These are phyloP conservation scores for Monosporozyma unispora DNA, from an alignment of 805 yeast genomes.

Conservation along the genomic window DNA sequence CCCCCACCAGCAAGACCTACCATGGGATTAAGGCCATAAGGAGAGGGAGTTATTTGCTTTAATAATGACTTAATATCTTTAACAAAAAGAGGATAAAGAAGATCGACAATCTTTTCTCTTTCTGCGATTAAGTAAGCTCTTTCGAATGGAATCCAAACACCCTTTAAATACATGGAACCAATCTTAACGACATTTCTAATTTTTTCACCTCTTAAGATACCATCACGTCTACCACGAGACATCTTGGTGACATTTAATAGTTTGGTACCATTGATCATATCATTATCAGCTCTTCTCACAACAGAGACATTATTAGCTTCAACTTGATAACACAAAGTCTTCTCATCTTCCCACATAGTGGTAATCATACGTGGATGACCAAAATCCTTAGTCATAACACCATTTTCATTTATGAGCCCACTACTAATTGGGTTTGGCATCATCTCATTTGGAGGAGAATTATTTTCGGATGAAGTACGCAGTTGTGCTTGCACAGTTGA, in stretches of 20 bases:
- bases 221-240: conserved; percentile 83
- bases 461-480: background rate
- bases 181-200: conserved; percentile 73
- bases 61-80: conserved; percentile 53
- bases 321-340: conserved; percentile 75
- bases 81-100: conserved; percentile 61
- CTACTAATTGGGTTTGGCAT: background rate
- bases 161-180: conserved; percentile 81
- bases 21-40: background rate
- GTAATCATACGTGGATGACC: conserved; percentile 46
- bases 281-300: conserved; percentile 75
- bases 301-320: conserved; percentile 76
- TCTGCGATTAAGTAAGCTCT: conserved; percentile 79
- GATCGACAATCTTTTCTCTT: conserved; percentile 63
- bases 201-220: conserved; percentile 69
- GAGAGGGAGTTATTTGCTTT: conserved; percentile 9
- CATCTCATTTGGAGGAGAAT: background rate
- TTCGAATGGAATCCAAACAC: conserved; percentile 86
- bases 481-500: background rate
- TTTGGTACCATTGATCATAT: conserved; percentile 82
- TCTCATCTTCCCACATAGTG: conserved; percentile 88
- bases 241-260: conserved; percentile 74
- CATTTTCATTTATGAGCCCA: background rate
- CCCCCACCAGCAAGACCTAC: background rate
- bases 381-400: background rate